Evolutionary conservation across 148 eudicot genomes (phyloP), one percentile per base, ranked within the genome.

Genomic region (Rhododendron ferrugineum): DNA sequence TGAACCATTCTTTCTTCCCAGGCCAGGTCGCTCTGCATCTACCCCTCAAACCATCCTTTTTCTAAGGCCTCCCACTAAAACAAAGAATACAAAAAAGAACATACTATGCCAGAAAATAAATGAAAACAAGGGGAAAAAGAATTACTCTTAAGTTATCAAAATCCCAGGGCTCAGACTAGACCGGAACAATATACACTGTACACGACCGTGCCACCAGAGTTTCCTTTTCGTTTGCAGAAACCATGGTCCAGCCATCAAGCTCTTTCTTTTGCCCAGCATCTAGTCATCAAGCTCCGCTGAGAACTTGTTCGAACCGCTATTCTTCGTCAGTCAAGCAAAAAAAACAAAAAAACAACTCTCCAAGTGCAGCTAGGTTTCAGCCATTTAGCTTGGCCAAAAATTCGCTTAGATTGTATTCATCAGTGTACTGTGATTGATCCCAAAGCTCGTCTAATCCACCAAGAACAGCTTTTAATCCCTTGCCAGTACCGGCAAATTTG

Each of bases 341-440:
- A 20, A 18, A 4, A 4, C 5, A 56, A 16, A 20, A 93, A 95
- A n/a, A 91, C 90, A 86, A 92, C 93, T 76, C 26, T 8, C n/a
- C 3, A 54, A 23, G 74, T 8, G 16, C 54, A 56, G 81, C 66
- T 34, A 78, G 49, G 80, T 20, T 66, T 88, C 86, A 86, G 80
- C 88, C 82, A 84, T 95, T 95, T 32, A 97, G 91, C 92, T 94
- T 97, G 50, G 98, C 91, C 42, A 97, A 88, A 87, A 94, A 97
- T 76, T 95, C 98, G 83, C 82, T 91, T 73, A 97, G 91, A 87
- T 97, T 93, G 89, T 97, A 97, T 85, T 97, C 99, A 85, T 97
- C 98, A 23, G 95, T 94, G 89, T 97, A 97, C 84, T 97, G 99
- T 50, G 99, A 97, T 78, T 95, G 98, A 91, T 97, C 99, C 99